phyloP scores from a whole-genome alignment of 2,329 filamentous ascomycete genomes.

The Chrysoporthe cubensis region DNA sequence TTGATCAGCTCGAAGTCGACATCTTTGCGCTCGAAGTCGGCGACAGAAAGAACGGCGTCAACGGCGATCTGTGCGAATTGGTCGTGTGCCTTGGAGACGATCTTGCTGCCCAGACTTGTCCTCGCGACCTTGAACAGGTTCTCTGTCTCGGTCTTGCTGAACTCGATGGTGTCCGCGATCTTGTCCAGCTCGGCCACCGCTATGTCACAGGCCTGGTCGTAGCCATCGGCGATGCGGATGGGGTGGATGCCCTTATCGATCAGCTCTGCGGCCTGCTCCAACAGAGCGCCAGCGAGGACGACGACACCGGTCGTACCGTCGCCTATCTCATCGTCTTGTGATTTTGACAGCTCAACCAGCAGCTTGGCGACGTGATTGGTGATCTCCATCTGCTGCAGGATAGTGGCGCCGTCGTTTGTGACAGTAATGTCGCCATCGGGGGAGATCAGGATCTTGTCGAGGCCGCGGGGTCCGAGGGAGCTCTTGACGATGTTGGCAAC shows the following conservation, averaged over 20 bases:
- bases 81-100: constrained; percentile 97
- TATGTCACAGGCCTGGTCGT: constrained; percentile 96
- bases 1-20: constrained; percentile 99
- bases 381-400: constrained; percentile 98
- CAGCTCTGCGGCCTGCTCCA: constrained; percentile 95
- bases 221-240: constrained; percentile 97
- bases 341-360: constrained; percentile 95
- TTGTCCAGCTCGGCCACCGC: constrained; percentile 89
- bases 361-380: constrained; percentile 98
- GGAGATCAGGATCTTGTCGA: constrained; percentile 99
- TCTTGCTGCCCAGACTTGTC: constrained; percentile 97
- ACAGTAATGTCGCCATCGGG: constrained; percentile 98
- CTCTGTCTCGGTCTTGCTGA: constrained; percentile 75
- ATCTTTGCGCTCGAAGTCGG: constrained; percentile 92
- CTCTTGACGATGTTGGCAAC: constrained; percentile 98
- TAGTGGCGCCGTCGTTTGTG: constrained; percentile 98
- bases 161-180: constrained; percentile 90
- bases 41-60: constrained; percentile 94
- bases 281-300: constrained; percentile 88
- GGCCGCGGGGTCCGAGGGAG: constrained; percentile 89
- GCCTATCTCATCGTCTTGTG: constrained; percentile 98
- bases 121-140: constrained; percentile 95
- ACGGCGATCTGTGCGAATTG: constrained; percentile 98
- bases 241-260: constrained; percentile 99
- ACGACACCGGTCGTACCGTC: constrained; percentile 98